Base-by-base conservation (phyloP, 2,329 filamentous ascomycete genomes). In the Lasiodiplodia sp. region DNA sequence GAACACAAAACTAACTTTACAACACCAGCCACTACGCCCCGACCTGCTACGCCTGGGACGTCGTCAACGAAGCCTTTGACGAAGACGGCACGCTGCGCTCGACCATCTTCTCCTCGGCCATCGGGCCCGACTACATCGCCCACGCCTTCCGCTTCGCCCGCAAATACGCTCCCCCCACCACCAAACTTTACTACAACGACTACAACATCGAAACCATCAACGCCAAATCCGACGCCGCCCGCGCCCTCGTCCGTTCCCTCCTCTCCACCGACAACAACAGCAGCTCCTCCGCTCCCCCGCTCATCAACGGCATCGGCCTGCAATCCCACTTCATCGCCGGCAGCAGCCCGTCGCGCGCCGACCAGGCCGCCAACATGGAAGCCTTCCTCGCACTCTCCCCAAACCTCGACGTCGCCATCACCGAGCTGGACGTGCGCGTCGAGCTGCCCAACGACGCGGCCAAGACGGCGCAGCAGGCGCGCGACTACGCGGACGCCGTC, bases 61-160 rank as follows among this genome's bases (percentile, higher is more conserved):
- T 91, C 0, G 84, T 90, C 28, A 91, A 91, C 75, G 88, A 91
- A 79, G 86, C 84, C 7, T 82, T 88, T 53, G 83, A 85, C 67
- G 88, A 90, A 23, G 84, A 87, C 71, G 87, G 87, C 16, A 83
- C 81, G 8, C 87, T 81, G 77, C 81, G 87, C 67, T 73, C 80
- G 68, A 82, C 78, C 68, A 82, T 89, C 70, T 90, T 88, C 78
- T 84, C n/a, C 18, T 37, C 21, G 25, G 56, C 63, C 49, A 66
- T 66, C 63, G 52, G 63, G 28, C 47, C 47, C 28, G 18, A 23
- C 25, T 91, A 86, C 77, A 83, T 91, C 68, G 80, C 84, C 12
- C 80, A 87, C 52, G 86, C 88, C 2, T 90, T 90, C 80, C 76
- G 81, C 25, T 75, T 75, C 55, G 83, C 86, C 1, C 85, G 87